Evolutionary conservation across 2,329 filamentous ascomycete genomes (phyloP).

Genomic region (Aspergillus sp.): DNA sequence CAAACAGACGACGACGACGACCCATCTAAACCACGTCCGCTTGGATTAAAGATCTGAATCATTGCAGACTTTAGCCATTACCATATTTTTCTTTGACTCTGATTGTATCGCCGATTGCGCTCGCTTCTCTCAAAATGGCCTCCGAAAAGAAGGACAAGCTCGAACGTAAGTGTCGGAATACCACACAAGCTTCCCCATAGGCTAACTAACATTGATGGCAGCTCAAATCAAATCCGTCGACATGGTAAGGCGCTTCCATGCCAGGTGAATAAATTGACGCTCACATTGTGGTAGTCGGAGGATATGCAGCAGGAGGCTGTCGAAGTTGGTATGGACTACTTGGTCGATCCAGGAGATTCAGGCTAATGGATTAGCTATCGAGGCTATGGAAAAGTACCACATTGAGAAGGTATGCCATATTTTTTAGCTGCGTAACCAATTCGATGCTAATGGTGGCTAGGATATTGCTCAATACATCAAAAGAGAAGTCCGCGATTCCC

Average conservation of each 20-base stretch:
- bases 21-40: neutral
- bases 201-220: slow-evolving; percentile 43
- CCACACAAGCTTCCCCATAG: neutral
- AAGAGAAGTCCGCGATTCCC: slow-evolving; percentile 66
- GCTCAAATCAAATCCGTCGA: slow-evolving; percentile 97
- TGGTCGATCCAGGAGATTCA: neutral
- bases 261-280: slow-evolving; percentile 9
- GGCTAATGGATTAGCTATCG: slow-evolving; percentile 56
- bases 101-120: neutral
- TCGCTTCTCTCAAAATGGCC: slow-evolving; percentile 34
- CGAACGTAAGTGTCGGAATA: slow-evolving; percentile 57
- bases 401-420: slow-evolving; percentile 64
- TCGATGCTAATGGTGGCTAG: slow-evolving; percentile 47
- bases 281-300: slow-evolving; percentile 67
- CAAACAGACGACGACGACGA: neutral
- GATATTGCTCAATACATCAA: slow-evolving; percentile 97
- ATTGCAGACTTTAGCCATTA: neutral
- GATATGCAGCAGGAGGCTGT: slow-evolving; percentile 97
- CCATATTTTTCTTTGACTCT: neutral
- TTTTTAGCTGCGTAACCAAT: neutral
- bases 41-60: neutral
- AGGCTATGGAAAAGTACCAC: slow-evolving; percentile 70
- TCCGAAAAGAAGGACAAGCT: slow-evolving; percentile 69
- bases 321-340: slow-evolving; percentile 74
- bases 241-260: slow-evolving; percentile 67